A percentile compares a stretch with the other conserved stretches of the same genome.
These are phyloP conservation scores for Kurtzmaniella natalensis DNA, from an alignment of 1,139 yeast species.

Conservation along the genomic window DNA sequence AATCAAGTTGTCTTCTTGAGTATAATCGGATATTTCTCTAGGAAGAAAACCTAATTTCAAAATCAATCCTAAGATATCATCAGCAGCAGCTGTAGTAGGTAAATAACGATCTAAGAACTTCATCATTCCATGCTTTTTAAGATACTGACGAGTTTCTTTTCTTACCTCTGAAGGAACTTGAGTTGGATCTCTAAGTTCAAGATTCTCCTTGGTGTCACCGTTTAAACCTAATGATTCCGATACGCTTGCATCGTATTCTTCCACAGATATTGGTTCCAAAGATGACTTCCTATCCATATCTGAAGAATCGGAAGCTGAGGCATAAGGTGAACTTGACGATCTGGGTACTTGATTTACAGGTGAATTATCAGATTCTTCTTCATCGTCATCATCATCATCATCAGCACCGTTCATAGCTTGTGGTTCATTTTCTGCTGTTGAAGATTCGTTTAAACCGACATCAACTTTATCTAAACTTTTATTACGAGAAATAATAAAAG, in stretches of 20 bases:
- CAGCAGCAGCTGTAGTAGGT: constrained; percentile 54
- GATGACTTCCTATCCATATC: constrained; percentile 3
- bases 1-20: constrained; percentile 40
- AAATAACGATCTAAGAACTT: constrained; percentile 55
- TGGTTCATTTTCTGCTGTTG: no score
- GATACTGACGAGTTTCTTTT: constrained; percentile 47
- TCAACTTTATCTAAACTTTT: no score
- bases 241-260: constrained; percentile 6
- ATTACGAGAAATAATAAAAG: no score
- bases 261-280: constrained; percentile 6
- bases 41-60: constrained; percentile 52
- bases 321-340: constrained; percentile 18
- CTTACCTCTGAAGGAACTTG: constrained; percentile 15
- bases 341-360: constrained; percentile 24
- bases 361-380: constrained; percentile 21
- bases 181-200: constrained; percentile 6
- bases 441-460: no score
- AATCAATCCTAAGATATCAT: constrained; percentile 47
- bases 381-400: constrained; percentile 17
- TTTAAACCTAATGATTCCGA: constrained; percentile 5
- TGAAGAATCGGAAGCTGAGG: constrained; percentile 2
- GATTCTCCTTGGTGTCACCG: constrained; percentile 5
- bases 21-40: constrained; percentile 28
- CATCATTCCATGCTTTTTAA: constrained; percentile 60
- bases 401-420: constrained; percentile 18